Evolutionary conservation across 352 stramenopile genomes (phyloP).

Genomic region (Pythium brachiatum): DNA sequence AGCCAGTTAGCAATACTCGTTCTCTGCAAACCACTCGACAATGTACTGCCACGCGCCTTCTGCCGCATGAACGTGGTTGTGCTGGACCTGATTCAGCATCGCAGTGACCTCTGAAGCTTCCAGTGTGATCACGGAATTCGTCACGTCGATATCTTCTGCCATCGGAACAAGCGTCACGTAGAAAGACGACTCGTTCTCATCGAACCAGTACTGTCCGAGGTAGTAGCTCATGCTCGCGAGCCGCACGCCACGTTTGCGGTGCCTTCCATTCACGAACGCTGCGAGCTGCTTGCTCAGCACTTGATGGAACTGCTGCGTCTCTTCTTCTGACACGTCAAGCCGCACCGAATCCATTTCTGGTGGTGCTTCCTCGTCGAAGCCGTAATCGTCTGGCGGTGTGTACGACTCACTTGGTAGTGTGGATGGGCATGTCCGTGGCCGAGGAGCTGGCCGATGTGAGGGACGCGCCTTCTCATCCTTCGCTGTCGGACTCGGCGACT

Average conservation of each 20-base stretch:
- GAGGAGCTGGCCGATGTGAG: slow-evolving; percentile 11
- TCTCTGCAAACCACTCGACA: background rate
- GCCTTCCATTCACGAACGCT: slow-evolving; percentile 11
- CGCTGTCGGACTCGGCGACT: slow-evolving; percentile 8
- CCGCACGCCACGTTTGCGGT: slow-evolving; percentile 4
- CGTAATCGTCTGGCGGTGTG: background rate
- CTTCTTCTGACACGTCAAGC: slow-evolving; percentile 10
- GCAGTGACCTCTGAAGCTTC: background rate
- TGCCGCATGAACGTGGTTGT: background rate
- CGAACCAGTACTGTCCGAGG: slow-evolving; percentile 10
- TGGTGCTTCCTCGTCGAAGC: background rate
- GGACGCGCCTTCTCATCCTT: slow-evolving; percentile 16
- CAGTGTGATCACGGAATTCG: background rate
- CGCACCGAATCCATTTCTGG: background rate
- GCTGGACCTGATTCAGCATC: slow-evolving; percentile 21
- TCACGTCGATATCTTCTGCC: background rate
- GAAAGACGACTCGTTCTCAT: background rate
- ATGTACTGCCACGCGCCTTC: slow-evolving; percentile 9
- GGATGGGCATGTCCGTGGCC: slow-evolving; percentile 50
- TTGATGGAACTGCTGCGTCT: slow-evolving; percentile 14
- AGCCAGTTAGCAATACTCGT: background rate
- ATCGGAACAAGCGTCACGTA: background rate
- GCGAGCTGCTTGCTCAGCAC: slow-evolving; percentile 24
- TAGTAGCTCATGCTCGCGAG: background rate
- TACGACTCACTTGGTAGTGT: slow-evolving; percentile 33